A percentile compares a stretch with the other conserved stretches of the same genome.
These are phyloP conservation scores for Quercus rubra DNA, from an alignment of 306 rosid genomes.

Conservation along the genomic window DNA sequence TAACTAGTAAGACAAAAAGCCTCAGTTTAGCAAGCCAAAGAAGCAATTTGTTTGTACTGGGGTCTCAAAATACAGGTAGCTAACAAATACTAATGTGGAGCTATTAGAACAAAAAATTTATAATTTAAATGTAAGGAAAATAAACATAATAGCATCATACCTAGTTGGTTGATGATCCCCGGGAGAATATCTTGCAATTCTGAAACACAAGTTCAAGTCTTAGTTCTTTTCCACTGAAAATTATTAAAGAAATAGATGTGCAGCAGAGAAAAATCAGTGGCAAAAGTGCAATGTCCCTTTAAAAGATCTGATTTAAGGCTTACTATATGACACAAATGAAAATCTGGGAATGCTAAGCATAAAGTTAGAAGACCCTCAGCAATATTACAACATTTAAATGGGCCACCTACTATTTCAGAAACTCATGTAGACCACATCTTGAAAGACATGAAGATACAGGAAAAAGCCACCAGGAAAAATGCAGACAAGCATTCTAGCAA, in stretches of 20 bases:
- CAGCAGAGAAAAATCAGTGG: neutral
- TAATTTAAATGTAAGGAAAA: neutral
- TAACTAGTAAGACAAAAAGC: no score
- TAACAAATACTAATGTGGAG: neutral
- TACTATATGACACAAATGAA: neutral
- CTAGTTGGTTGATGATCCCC: conserved; percentile 83
- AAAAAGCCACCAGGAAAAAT: no score
- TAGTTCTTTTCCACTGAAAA: neutral
- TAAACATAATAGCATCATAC: conserved; percentile 27
- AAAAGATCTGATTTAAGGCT: neutral
- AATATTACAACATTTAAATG: neutral
- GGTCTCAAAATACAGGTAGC: no score
- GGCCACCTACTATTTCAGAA: neutral
- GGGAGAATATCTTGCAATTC: conserved; percentile 99
- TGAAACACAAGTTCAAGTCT: conserved; percentile 29
- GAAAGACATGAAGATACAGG: neutral
- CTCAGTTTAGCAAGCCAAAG: no score
- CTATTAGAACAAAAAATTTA: neutral
- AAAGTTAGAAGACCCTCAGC: neutral
- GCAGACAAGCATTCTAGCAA: neutral
- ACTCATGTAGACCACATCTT: neutral
- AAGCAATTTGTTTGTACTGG: neutral
- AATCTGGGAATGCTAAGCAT: neutral
- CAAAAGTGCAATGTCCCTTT: neutral
- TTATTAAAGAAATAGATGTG: neutral